Percentiles rank a stretch among this genome's conserved stretches.
phyloP scores from a whole-genome alignment of 2,329 filamentous ascomycete species.

The Cladosporium cucumerinum region DNA sequence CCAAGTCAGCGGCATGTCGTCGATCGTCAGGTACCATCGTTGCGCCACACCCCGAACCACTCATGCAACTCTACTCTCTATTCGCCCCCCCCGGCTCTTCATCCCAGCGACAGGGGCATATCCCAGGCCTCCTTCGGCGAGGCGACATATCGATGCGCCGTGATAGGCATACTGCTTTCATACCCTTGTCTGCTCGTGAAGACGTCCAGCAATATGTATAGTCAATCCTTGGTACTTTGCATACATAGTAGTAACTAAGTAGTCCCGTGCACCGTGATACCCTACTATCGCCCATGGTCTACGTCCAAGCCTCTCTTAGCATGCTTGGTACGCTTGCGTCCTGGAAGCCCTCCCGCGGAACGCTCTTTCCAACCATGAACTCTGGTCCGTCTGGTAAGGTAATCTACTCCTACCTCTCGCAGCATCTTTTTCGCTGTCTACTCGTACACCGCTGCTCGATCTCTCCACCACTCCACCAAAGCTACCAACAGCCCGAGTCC shows the following conservation, averaged over 20 bases:
- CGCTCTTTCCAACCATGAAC: background rate
- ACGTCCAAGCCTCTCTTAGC: background rate
- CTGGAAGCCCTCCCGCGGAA: background rate
- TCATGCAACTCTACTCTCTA: conserved; percentile 9
- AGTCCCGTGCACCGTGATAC: background rate
- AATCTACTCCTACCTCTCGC: conserved; percentile 5
- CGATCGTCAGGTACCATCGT: conserved; percentile 15
- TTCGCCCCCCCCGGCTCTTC: conserved; percentile 9
- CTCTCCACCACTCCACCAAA: conserved; percentile 4
- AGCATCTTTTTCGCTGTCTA: background rate
- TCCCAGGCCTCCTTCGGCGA: conserved; percentile 12
- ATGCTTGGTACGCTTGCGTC: conserved; percentile 10
- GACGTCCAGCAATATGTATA: background rate
- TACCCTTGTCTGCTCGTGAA: conserved; percentile 12
- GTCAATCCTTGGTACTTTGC: background rate
- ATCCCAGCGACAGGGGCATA: conserved; percentile 9
- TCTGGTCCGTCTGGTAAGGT: background rate
- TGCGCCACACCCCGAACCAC: conserved; percentile 10
- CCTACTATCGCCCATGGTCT: background rate
- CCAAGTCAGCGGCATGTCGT: background rate
- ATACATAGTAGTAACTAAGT: background rate
- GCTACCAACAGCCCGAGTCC: background rate
- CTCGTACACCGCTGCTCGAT: conserved; percentile 8
- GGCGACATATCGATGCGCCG: conserved; percentile 12
- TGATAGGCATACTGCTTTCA: background rate